Percentiles rank a stretch among this genome's conserved stretches.
phyloP scores from a whole-genome alignment of 176 grass and related monocot genomes.

The Aegilops sharonensis region DNA sequence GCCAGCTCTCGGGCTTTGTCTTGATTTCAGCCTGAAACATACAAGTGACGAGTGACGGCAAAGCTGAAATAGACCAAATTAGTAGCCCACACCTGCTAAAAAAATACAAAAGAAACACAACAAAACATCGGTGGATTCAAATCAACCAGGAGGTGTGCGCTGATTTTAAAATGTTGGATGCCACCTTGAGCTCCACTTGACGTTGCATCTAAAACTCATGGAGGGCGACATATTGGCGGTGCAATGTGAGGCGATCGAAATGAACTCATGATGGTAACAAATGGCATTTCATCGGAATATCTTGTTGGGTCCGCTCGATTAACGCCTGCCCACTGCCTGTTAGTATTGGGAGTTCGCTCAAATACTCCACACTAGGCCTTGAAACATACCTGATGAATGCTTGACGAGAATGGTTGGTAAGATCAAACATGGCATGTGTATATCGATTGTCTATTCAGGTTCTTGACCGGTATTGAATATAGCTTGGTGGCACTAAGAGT shows the following conservation, averaged over 20 bases:
- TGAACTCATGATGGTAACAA: constrained; percentile 24
- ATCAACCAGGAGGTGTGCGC: too few species aligned
- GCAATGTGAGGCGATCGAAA: constrained; percentile 32
- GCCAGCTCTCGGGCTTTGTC: too few species aligned
- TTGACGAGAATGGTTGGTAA: constrained; percentile 29
- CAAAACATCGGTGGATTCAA: neutral
- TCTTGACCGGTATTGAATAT: neutral
- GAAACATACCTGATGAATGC: neutral
- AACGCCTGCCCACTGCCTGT: neutral
- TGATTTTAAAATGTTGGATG: neutral
- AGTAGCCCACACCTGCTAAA: too few species aligned
- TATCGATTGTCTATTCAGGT: too few species aligned
- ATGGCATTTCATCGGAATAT: neutral
- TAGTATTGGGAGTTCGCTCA: constrained; percentile 20
- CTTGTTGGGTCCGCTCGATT: neutral
- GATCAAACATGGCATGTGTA: neutral
- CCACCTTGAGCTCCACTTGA: constrained; percentile 44
- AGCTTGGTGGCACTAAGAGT: neutral
- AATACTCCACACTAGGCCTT: constrained; percentile 40
- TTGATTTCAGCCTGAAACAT: too few species aligned
- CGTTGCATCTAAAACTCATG: neutral
- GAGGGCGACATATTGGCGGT: neutral
- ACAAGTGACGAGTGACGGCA: too few species aligned
- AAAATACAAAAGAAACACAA: neutral
- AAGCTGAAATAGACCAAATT: too few species aligned